phyloP scores from a whole-genome alignment of 495 filamentous ascomycete genomes.

The Cercophora newfieldiana region DNA sequence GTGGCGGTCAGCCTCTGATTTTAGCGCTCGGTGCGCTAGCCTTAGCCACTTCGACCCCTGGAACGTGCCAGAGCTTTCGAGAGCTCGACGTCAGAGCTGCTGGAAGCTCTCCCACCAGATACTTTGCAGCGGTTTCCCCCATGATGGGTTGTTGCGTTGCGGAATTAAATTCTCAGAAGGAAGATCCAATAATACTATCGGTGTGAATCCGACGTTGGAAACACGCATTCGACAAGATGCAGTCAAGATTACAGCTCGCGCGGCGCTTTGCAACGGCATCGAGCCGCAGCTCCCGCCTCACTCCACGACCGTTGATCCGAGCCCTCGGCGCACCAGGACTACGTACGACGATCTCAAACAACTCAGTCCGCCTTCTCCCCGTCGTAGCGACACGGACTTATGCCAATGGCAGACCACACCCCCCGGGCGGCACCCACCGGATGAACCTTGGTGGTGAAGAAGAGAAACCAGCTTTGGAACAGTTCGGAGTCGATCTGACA shows the following conservation, averaged over 20 bases:
- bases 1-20: slow-evolving; percentile 6
- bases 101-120: background rate
- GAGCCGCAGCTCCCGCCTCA: slow-evolving; percentile 28
- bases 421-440: slow-evolving; percentile 86
- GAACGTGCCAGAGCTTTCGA: slow-evolving; percentile 38
- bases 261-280: slow-evolving; percentile 37
- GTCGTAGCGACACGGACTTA: slow-evolving; percentile 55
- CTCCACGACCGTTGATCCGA: slow-evolving; percentile 28
- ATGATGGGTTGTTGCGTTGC: background rate
- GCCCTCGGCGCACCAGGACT: slow-evolving; percentile 23
- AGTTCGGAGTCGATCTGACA: slow-evolving; percentile 90
- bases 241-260: slow-evolving; percentile 40
- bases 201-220: background rate
- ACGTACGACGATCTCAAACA: slow-evolving; percentile 8
- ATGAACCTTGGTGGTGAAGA: slow-evolving; percentile 83
- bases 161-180: background rate
- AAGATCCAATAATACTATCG: background rate
- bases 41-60: slow-evolving; percentile 21
- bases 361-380: slow-evolving; percentile 28
- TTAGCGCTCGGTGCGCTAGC: background rate
- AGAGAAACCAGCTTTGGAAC: slow-evolving; percentile 82
- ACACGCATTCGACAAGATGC: slow-evolving; percentile 31
- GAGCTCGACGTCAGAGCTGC: slow-evolving; percentile 7
- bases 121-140: background rate
- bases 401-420: slow-evolving; percentile 77